A percentile compares a stretch with the other conserved stretches of the same genome.
Conservation (phyloP, 441 rosid species). For the Pelargonium citronellum region DNA sequence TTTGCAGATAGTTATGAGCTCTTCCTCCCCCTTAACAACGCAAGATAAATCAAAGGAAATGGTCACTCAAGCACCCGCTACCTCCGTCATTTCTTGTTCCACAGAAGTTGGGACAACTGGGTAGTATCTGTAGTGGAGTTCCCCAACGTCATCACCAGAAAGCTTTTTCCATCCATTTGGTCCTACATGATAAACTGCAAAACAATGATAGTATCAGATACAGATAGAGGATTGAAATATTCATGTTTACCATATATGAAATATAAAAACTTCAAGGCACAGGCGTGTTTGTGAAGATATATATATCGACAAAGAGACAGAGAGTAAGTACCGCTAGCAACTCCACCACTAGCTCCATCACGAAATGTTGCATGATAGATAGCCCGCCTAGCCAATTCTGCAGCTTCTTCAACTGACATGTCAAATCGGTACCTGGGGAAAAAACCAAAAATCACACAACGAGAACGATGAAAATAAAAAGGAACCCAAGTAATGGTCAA, state of each 20-base stretch:
- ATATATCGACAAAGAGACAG: constrained; percentile 10
- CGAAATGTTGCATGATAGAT: constrained; percentile 98
- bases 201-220: background rate
- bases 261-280: too few relatives aligned
- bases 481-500: background rate
- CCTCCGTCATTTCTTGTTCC: constrained; percentile 94
- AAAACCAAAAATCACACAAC: background rate
- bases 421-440: constrained; percentile 62
- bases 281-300: background rate
- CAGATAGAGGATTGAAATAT: too few relatives aligned
- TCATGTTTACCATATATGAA: too few relatives aligned
- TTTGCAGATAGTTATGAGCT: background rate
- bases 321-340: constrained; percentile 74
- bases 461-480: background rate
- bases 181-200: constrained; percentile 84
- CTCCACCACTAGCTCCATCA: constrained; percentile 99
- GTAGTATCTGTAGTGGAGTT: constrained; percentile 74
- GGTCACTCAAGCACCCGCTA: constrained; percentile 26
- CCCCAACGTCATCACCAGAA: constrained; percentile 97
- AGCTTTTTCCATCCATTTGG: constrained; percentile 91
- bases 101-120: constrained; percentile 52
- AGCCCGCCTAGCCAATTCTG: constrained; percentile 89
- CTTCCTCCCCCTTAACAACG: background rate
- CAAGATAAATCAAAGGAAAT: background rate
- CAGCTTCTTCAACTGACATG: constrained; percentile 86